A percentile compares a stretch with the other conserved stretches of the same genome.
phyloP scores from a whole-genome alignment of 106 monocot species.

The Platanthera zijinensis region DNA sequence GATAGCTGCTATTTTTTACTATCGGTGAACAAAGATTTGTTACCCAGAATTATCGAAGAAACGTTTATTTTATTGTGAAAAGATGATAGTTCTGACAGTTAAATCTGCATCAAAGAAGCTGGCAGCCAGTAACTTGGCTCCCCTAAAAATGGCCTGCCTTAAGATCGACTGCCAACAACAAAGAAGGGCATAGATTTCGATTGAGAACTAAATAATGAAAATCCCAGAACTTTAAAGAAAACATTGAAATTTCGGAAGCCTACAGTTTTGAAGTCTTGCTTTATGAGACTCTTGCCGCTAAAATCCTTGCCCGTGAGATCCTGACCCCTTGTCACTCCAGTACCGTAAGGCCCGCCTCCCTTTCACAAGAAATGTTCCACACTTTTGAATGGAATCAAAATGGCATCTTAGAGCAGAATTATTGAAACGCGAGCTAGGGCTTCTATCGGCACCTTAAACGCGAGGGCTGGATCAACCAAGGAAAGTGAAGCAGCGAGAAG shows the following conservation, averaged over 20 bases:
- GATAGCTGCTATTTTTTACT: too few relatives aligned
- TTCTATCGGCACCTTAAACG: constrained; percentile 40
- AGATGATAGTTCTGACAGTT: constrained; percentile 31
- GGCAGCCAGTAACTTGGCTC: constrained; percentile 82
- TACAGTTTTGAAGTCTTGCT: constrained; percentile 96
- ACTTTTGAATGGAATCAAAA: not conserved
- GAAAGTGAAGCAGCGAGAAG: constrained; percentile 45
- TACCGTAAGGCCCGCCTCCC: constrained; percentile 86
- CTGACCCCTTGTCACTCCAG: constrained; percentile 86
- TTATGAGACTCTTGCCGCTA: constrained; percentile 79
- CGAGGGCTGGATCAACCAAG: constrained; percentile 55
- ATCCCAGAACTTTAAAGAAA: not conserved
- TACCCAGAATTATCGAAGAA: not conserved
- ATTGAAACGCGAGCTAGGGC: not conserved
- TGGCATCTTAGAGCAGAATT: not conserved
- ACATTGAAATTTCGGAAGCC: not conserved
- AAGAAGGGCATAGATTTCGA: not conserved
- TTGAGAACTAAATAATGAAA: not conserved
- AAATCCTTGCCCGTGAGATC: constrained; percentile 94
- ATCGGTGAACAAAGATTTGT: too few relatives aligned
- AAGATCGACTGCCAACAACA: constrained; percentile 62
- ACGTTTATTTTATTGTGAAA: not conserved
- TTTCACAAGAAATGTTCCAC: constrained; percentile 4
- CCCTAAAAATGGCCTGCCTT: constrained; percentile 89
- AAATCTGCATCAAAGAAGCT: constrained; percentile 98